These are phyloP conservation scores for Aureobasidium namibiae DNA, from an alignment of 2,329 filamentous ascomycete genomes.

Conservation along the genomic window DNA sequence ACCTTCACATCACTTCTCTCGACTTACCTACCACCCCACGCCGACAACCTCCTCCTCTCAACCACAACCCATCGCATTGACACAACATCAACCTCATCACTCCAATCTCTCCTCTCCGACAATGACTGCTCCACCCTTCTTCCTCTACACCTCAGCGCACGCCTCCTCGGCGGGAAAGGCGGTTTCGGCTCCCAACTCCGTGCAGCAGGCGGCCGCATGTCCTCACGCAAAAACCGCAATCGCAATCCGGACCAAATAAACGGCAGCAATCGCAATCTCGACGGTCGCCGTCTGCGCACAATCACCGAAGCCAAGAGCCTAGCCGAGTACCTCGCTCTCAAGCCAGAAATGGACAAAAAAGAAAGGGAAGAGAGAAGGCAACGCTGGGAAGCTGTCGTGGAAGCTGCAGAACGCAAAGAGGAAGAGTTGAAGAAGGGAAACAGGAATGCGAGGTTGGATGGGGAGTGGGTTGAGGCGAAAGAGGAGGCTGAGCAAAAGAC, in stretches of 20 bases:
- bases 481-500: slow-evolving; percentile 83
- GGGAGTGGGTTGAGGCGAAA: slow-evolving; percentile 91
- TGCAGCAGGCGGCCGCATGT: slow-evolving; percentile 96
- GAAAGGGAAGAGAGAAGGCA: slow-evolving; percentile 80
- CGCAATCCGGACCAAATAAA: slow-evolving; percentile 63
- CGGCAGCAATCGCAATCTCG: slow-evolving; percentile 85
- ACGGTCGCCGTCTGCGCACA: slow-evolving; percentile 80
- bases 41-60: slow-evolving; percentile 59
- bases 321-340: slow-evolving; percentile 88
- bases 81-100: slow-evolving; percentile 42
- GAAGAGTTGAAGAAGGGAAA: slow-evolving; percentile 71
- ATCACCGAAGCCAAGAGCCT: slow-evolving; percentile 92
- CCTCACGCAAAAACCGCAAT: slow-evolving; percentile 80
- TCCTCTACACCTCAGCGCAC: slow-evolving; percentile 69
- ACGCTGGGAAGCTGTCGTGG: slow-evolving; percentile 82
- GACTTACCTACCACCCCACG: slow-evolving; percentile 50
- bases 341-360: slow-evolving; percentile 93
- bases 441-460: slow-evolving; percentile 57
- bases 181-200: slow-evolving; percentile 96
- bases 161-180: slow-evolving; percentile 87
- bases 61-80: slow-evolving; percentile 69
- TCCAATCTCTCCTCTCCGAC: slow-evolving; percentile 54
- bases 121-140: slow-evolving; percentile 50
- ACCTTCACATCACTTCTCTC: slow-evolving; percentile 54
- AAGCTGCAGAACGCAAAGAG: slow-evolving; percentile 72